These are phyloP conservation scores for Petunia hybrid DNA, from an alignment of 305 asterid genomes.

Conservation along the genomic window DNA sequence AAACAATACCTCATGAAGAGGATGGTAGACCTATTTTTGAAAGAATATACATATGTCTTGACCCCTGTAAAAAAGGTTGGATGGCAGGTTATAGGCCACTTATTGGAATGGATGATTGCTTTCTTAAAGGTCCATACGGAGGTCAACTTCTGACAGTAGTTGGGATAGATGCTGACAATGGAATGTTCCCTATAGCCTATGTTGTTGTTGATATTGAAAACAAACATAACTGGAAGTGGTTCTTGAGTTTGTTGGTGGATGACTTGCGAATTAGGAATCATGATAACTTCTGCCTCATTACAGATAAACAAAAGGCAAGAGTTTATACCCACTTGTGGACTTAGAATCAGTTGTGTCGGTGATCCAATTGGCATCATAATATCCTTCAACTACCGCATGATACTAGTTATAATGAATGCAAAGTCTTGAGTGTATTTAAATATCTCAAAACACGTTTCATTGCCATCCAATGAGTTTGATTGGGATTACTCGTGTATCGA, in stretches of 20 bases:
- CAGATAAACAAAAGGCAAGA: conserved; percentile 9
- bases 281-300: not conserved
- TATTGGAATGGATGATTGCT: not conserved
- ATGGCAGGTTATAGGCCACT: not conserved
- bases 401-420: no score
- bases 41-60: not conserved
- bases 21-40: not conserved
- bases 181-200: not conserved
- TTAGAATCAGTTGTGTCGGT: no score
- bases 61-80: not conserved
- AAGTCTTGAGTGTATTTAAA: no score
- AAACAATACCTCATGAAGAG: not conserved
- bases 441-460: no score
- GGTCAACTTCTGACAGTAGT: conserved; percentile 24
- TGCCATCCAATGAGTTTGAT: no score
- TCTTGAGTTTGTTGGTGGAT: not conserved
- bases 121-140: not conserved
- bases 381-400: no score
- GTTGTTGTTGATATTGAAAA: not conserved
- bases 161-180: not conserved
- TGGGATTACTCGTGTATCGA: no score
- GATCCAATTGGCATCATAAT: no score
- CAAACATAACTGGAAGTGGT: not conserved
- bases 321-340: no score
- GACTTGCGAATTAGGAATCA: not conserved